Conservation (phyloP, 139 green algal species). For the Pleodorina starrii region DNA sequence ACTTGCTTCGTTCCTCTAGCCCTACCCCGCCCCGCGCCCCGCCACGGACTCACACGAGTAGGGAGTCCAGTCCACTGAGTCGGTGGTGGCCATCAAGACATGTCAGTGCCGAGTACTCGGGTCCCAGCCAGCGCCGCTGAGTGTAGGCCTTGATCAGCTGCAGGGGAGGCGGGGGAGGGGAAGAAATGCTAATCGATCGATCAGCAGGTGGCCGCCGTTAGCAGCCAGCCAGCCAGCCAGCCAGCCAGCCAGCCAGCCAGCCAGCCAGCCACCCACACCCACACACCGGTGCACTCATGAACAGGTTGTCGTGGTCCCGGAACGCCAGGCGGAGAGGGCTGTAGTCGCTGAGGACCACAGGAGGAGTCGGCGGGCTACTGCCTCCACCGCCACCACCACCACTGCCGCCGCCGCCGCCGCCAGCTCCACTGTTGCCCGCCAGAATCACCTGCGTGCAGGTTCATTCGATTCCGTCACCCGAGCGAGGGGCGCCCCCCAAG, state of each 20-base stretch:
- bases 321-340: slow-evolving; percentile 41
- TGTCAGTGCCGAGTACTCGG: slow-evolving; percentile 31
- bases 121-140: slow-evolving; percentile 14
- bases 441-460: too few relatives aligned
- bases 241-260: too few relatives aligned
- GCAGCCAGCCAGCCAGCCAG: too few relatives aligned
- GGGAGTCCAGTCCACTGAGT: slow-evolving; percentile 34
- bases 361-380: too few relatives aligned
- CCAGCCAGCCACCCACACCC: neutral
- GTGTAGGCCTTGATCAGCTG: slow-evolving; percentile 43
- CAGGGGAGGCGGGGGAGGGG: too few relatives aligned
- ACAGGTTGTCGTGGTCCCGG: slow-evolving; percentile 23
- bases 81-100: slow-evolving; percentile 20
- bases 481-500: too few relatives aligned
- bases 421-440: neutral
- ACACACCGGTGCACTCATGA: slow-evolving; percentile 32
- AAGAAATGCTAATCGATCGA: too few relatives aligned
- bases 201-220: too few relatives aligned
- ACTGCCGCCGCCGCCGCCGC: neutral
- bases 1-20: too few relatives aligned
- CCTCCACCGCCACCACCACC: neutral
- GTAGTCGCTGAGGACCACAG: slow-evolving; percentile 25
- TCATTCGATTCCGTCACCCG: too few relatives aligned
- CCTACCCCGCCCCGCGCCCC: neutral
- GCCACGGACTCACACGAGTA: slow-evolving; percentile 34